These are phyloP conservation scores for Auxenochlorella pyrenoidosa DNA, from an alignment of 139 green algal species.

Conservation along the genomic window DNA sequence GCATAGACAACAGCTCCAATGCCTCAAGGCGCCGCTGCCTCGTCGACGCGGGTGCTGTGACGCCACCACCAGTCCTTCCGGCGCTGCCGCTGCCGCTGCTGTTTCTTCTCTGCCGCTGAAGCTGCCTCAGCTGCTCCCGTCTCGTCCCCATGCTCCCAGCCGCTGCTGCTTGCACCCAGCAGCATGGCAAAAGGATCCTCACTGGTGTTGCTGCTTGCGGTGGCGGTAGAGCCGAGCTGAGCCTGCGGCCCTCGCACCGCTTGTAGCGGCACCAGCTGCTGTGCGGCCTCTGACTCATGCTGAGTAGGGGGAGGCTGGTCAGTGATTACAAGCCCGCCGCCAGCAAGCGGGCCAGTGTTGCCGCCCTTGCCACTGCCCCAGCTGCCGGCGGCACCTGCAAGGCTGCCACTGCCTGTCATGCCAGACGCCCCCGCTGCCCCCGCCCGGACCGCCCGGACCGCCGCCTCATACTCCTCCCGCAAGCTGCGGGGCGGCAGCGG, in stretches of 20 bases:
- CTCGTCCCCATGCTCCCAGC: neutral
- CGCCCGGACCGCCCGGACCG: neutral
- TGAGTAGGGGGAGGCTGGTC: neutral
- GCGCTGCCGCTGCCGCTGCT: conserved; percentile 2
- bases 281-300: neutral
- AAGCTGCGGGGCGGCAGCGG: neutral
- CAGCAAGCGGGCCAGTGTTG: too few species aligned
- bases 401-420: neutral
- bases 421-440: neutral
- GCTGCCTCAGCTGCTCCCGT: neutral
- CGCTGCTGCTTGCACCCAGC: neutral
- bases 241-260: neutral
- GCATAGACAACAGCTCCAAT: too few species aligned
- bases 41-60: neutral
- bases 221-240: neutral
- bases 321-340: conserved; percentile 2
- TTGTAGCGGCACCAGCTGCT: neutral
- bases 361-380: neutral
- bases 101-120: neutral
- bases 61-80: conserved; percentile 12
- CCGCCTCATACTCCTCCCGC: conserved; percentile 12
- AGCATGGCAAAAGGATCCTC: conserved; percentile 14
- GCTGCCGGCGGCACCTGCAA: neutral
- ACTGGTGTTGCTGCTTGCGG: neutral
- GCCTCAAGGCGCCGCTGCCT: neutral